A percentile compares a stretch with the other conserved stretches of the same genome.
Evolutionary conservation across 2,329 filamentous ascomycete species (phyloP).

Genomic region (Sporothrix sp.): DNA sequence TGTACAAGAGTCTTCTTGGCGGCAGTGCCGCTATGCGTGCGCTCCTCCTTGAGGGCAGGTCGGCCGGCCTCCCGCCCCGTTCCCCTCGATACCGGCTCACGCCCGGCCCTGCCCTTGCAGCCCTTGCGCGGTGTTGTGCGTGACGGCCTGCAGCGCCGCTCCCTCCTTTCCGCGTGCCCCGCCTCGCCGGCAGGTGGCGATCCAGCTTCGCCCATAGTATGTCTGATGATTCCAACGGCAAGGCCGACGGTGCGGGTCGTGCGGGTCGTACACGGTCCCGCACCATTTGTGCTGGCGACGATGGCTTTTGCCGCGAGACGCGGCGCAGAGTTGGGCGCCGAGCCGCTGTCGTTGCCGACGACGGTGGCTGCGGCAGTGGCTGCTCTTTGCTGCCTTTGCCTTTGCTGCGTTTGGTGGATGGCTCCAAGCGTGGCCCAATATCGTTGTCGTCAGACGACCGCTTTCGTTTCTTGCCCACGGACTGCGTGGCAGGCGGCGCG

Average conservation of each 20-base stretch:
- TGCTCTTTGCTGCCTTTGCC: too few species aligned
- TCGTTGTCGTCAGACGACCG: too few species aligned
- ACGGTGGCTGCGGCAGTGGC: too few species aligned
- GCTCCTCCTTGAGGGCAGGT: background rate
- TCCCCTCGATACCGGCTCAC: background rate
- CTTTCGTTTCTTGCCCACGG: too few species aligned
- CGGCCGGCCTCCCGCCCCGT: background rate
- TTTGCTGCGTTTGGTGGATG: too few species aligned
- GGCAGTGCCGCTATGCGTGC: slow-evolving; percentile 1
- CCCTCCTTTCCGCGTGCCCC: background rate
- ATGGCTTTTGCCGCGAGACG: too few species aligned
- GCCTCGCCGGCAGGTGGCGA: background rate
- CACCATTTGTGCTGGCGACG: too few species aligned
- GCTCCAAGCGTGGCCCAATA: too few species aligned
- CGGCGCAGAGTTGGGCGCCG: too few species aligned
- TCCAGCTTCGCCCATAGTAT: background rate
- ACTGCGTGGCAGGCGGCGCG: too few species aligned
- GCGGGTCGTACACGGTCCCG: too few species aligned
- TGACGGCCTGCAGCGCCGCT: background rate
- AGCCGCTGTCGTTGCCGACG: too few species aligned
- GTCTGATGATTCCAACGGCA: background rate
- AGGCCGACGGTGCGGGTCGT: background rate
- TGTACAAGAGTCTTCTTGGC: background rate
- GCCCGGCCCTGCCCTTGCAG: background rate
- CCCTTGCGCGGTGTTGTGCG: background rate